phyloP scores from a whole-genome alignment of 1,139 yeast genomes.

The Suhomyces bribrorum region DNA sequence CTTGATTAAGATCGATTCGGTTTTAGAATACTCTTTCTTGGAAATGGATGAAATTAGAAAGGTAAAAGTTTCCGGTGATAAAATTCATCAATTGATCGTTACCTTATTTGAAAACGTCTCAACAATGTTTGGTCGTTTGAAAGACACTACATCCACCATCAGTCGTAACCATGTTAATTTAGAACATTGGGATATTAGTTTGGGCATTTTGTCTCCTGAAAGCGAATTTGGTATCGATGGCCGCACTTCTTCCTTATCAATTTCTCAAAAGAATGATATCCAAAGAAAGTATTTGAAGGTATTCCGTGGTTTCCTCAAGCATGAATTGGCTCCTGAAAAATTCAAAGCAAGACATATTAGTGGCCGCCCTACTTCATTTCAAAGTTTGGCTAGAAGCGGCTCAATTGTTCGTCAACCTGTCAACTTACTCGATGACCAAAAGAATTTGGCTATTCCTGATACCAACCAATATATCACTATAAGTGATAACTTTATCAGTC shows the following conservation, averaged over 20 bases:
- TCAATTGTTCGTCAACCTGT: constrained; percentile 3
- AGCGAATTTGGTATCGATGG: constrained; percentile 18
- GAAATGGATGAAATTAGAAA: constrained; percentile 17
- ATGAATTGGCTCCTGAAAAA: constrained; percentile 26
- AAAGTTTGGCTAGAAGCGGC: constrained; percentile 1
- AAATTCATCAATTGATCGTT: constrained; percentile 27
- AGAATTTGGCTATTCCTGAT: constrained; percentile 37
- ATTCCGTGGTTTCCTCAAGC: constrained; percentile 35
- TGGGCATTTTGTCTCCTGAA: constrained; percentile 36
- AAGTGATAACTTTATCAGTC: constrained; percentile 38
- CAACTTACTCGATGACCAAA: constrained; percentile 18
- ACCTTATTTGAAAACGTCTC: constrained; percentile 36
- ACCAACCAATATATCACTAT: constrained; percentile 38
- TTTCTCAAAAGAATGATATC: constrained; percentile 29
- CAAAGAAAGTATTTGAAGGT: constrained; percentile 37
- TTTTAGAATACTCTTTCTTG: constrained; percentile 26
- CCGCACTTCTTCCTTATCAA: constrained; percentile 17
- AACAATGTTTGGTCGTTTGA: constrained; percentile 34
- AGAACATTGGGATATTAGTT: constrained; percentile 47
- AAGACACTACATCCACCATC: constrained; percentile 34
- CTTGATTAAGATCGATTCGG: constrained; percentile 40
- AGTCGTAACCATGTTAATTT: constrained; percentile 43
- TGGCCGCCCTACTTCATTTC: constrained; percentile 1
- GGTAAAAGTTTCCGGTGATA: constrained; percentile 14
- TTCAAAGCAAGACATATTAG: constrained; percentile 6